Base-by-base conservation (phyloP, 1,284 basidiomycete species). In the Xerocomus nothofagi region DNA sequence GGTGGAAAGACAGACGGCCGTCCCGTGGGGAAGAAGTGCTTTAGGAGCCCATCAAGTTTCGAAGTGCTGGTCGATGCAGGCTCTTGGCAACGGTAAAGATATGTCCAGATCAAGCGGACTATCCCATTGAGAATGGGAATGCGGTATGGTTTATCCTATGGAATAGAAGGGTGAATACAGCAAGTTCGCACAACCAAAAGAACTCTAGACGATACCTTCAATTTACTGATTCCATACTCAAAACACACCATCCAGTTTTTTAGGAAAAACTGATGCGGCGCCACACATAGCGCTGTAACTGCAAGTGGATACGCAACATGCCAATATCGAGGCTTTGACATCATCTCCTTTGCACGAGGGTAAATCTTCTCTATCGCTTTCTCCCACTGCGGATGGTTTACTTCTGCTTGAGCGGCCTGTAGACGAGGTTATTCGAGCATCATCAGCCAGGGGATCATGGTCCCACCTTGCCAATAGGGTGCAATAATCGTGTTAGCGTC, bases 381-480 rank as follows among this genome's bases (percentile, higher is more conserved):
- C 2, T 86, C 88, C 95, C 95, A 98, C 49, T 88, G 79, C 0
- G 95, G 95, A 66, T 97, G 91, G 62, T 98, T 97, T 41, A 96
- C 92, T 72, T 98, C 95, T 1, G 93, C 95, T 66, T 96, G 93
- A 0, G 93, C 95, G 23, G 90, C 93, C 85, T 93, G 58, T 14
- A 49, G 30, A 55, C 21, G 30, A 34, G 17, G 15, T 50, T 39
- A 50, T 26, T 53, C 31, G 51, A 18, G 21, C 39, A 21, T 50
- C 23, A 21, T 40, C 30, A 23, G 40, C 27, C 11, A 44, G 23
- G 3, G 31, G 14, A 41, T 23, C 20, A 44, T 36, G 11, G 36
- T 39, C 71, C 27, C 53, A 89, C 91, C 77, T 94, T 92, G 51
- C 89, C 90, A 33, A 98, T 92, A 0, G 92, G 91, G 71, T 97